These are phyloP conservation scores for Avicennia marina DNA, from an alignment of 257 asterid genomes.

Conservation along the genomic window DNA sequence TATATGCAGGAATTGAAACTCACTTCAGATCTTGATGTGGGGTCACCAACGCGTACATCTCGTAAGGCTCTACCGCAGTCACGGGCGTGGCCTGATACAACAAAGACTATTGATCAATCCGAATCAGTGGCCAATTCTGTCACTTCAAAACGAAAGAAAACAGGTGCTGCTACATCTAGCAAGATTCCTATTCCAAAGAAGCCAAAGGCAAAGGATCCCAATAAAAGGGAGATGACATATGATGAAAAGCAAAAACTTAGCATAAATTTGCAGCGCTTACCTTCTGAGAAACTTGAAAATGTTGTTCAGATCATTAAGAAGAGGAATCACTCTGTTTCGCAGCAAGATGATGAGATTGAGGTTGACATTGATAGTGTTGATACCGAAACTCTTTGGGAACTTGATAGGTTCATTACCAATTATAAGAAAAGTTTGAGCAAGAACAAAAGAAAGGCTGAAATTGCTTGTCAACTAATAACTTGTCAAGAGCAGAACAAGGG, in stretches of 20 bases:
- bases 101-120: slow-evolving; percentile 32
- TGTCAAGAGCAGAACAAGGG: slow-evolving; percentile 42
- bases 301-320: slow-evolving; percentile 77
- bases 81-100: slow-evolving; percentile 29
- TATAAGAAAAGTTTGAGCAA: slow-evolving; percentile 70
- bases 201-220: slow-evolving; percentile 87
- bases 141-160: slow-evolving; percentile 39
- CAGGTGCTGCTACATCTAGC: slow-evolving; percentile 33
- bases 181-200: slow-evolving; percentile 51
- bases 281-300: slow-evolving; percentile 84
- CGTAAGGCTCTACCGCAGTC: slow-evolving; percentile 42
- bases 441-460: slow-evolving; percentile 62
- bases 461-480: slow-evolving; percentile 29
- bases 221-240: slow-evolving; percentile 90
- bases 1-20: slow-evolving; percentile 38
- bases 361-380: slow-evolving; percentile 89
- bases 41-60: slow-evolving; percentile 46
- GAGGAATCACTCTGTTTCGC: slow-evolving; percentile 71
- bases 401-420: slow-evolving; percentile 81
- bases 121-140: slow-evolving; percentile 27
- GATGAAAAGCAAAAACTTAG: slow-evolving; percentile 92
- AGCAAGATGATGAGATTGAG: slow-evolving; percentile 88
- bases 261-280: slow-evolving; percentile 60
- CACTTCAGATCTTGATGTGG: slow-evolving; percentile 37
- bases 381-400: slow-evolving; percentile 96